Conservation (phyloP, 345 rosid species). For the Erucastrum elatum region DNA sequence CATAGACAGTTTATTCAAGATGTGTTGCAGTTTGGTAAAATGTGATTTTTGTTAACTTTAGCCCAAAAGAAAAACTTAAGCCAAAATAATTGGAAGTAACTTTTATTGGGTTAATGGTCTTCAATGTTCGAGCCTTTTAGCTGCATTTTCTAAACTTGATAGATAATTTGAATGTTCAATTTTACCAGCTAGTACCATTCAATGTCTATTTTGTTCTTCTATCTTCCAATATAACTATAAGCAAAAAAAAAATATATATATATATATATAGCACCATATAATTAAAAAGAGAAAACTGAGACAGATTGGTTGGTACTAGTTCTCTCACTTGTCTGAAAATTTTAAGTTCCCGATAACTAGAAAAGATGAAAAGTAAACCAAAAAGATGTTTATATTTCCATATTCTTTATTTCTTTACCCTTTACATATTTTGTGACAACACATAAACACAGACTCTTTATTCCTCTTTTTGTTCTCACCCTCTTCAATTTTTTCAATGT, state of each 20-base stretch:
- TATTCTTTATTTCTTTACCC: slow-evolving; percentile 5
- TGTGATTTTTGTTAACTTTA: neutral
- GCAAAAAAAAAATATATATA: neutral
- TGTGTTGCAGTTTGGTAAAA: neutral
- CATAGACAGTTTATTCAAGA: neutral
- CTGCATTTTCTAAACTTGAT: neutral
- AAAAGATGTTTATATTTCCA: slow-evolving; percentile 1
- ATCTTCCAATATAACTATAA: neutral
- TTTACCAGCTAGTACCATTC: neutral
- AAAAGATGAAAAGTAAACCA: slow-evolving; percentile 13
- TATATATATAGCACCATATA: neutral
- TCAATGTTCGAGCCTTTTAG: neutral
- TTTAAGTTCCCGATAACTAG: slow-evolving; percentile 34
- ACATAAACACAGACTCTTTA: slow-evolving; percentile 21
- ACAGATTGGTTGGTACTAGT: slow-evolving; percentile 22
- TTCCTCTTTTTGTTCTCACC: slow-evolving; percentile 19
- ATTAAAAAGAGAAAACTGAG: neutral
- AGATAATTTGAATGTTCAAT: neutral
- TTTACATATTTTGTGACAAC: slow-evolving; percentile 35
- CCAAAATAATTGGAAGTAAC: neutral
- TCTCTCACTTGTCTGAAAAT: slow-evolving; percentile 29
- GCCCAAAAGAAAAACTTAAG: neutral
- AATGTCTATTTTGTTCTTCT: too few relatives aligned
- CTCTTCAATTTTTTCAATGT: slow-evolving; percentile 1
- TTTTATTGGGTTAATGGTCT: neutral